Evolutionary conservation across 2,329 filamentous ascomycete species (phyloP).

Genomic region (Nigrospora osmanthi): DNA sequence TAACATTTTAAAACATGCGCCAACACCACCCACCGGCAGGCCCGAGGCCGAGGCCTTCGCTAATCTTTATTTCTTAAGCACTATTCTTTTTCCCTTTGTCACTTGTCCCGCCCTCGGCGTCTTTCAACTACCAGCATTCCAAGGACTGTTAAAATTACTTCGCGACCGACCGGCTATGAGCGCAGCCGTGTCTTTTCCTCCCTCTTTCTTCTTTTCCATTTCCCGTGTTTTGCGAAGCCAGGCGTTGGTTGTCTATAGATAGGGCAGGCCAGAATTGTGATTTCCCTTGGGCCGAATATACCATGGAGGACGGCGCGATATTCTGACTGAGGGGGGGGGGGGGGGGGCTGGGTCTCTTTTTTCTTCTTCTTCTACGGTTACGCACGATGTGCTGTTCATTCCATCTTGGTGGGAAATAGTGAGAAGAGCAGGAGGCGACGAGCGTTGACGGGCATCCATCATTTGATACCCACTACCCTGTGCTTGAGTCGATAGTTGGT

Average conservation of each 20-base stretch:
- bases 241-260: too few relatives aligned
- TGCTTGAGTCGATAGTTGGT: too few relatives aligned
- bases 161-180: too few relatives aligned
- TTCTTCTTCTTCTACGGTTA: too few relatives aligned
- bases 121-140: too few relatives aligned
- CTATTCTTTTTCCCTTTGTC: neutral
- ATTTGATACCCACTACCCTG: neutral
- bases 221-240: too few relatives aligned
- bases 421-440: slow-evolving; percentile 1
- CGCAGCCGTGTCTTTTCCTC: too few relatives aligned
- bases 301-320: neutral
- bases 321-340: too few relatives aligned
- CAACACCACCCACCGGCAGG: too few relatives aligned
- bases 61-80: slow-evolving; percentile 2
- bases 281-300: slow-evolving; percentile 6
- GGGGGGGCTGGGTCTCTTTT: neutral
- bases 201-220: too few relatives aligned
- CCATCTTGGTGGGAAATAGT: slow-evolving; percentile 1
- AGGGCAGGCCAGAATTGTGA: neutral
- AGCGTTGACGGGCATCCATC: slow-evolving; percentile 11
- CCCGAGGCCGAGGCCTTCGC: neutral
- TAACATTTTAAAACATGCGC: neutral
- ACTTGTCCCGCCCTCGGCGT: too few relatives aligned
- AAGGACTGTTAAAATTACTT: too few relatives aligned
- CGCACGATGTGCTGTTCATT: neutral